Percentiles rank a stretch among this genome's conserved stretches.
Conservation (phyloP, 1,139 yeast species). For the Entelexis sorbosivorans region DNA sequence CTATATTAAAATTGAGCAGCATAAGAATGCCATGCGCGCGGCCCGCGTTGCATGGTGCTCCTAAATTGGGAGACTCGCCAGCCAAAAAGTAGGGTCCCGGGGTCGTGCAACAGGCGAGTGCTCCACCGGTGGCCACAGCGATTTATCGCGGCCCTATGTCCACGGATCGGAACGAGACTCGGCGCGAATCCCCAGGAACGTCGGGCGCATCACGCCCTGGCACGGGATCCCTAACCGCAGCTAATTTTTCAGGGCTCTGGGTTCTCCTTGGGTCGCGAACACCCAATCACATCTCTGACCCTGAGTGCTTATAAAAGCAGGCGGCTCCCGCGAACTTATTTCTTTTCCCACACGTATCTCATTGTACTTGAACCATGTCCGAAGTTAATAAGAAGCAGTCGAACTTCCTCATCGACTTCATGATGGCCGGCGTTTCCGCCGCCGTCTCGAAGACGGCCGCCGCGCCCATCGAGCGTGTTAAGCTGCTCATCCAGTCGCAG, state of each 20-base stretch:
- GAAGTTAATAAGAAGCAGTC: slow-evolving; percentile 14
- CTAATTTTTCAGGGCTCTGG: slow-evolving; percentile 17
- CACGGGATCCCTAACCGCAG: slow-evolving; percentile 7
- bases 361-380: slow-evolving; percentile 8
- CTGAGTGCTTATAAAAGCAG: slow-evolving; percentile 15
- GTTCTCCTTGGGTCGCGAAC: background rate
- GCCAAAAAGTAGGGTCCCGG: too few species aligned
- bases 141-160: too few species aligned
- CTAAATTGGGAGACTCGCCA: too few species aligned
- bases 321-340: slow-evolving; percentile 2
- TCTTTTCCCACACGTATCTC: background rate
- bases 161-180: background rate
- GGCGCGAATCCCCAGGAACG: background rate
- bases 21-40: background rate
- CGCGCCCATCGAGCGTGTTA: slow-evolving; percentile 76
- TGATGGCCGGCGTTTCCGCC: slow-evolving; percentile 73
- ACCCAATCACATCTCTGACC: slow-evolving; percentile 12
- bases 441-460: slow-evolving; percentile 79
- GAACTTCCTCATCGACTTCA: slow-evolving; percentile 25
- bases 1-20: background rate
- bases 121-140: too few species aligned
- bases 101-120: too few species aligned
- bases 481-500: slow-evolving; percentile 70
- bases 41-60: background rate
- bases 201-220: background rate